Percentiles rank a stretch among this genome's conserved stretches.
Evolutionary conservation across 2,329 filamentous ascomycete genomes (phyloP).

Genomic region (Aspergillus quadrilineatus): DNA sequence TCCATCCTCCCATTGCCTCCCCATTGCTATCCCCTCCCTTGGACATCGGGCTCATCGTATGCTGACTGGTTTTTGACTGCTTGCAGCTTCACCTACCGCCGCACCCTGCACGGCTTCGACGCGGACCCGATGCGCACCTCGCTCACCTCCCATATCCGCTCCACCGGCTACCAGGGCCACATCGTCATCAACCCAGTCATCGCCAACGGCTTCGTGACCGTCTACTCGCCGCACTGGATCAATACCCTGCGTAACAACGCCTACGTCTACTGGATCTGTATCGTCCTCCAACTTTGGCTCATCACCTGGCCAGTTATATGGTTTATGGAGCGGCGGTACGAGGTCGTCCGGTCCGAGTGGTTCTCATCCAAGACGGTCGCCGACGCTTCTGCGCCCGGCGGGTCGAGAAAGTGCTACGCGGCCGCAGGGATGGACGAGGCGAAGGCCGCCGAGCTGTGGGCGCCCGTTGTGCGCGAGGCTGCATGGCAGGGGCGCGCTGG

Average conservation of each 20-base stretch:
- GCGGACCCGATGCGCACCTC: constrained; percentile 25
- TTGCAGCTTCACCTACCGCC: constrained; percentile 32
- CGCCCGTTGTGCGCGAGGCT: constrained; percentile 35
- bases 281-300: constrained; percentile 42
- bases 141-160: constrained; percentile 38
- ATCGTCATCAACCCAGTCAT: constrained; percentile 26
- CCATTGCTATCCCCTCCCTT: background rate
- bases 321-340: constrained; percentile 39
- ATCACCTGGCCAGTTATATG: constrained; percentile 41
- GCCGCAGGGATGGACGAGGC: constrained; percentile 25
- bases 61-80: background rate
- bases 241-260: constrained; percentile 37
- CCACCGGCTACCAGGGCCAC: constrained; percentile 38
- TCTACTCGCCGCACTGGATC: constrained; percentile 42
- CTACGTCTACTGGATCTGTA: constrained; percentile 34
- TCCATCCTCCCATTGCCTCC: no score
- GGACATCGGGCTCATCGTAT: background rate
- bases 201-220: constrained; percentile 31
- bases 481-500: constrained; percentile 31
- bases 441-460: constrained; percentile 32
- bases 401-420: constrained; percentile 23
- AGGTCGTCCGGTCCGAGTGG: constrained; percentile 33
- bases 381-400: background rate
- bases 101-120: constrained; percentile 33
- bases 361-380: constrained; percentile 24